phyloP scores from a whole-genome alignment of 495 filamentous ascomycete species.

The Cudoniella acicularis region DNA sequence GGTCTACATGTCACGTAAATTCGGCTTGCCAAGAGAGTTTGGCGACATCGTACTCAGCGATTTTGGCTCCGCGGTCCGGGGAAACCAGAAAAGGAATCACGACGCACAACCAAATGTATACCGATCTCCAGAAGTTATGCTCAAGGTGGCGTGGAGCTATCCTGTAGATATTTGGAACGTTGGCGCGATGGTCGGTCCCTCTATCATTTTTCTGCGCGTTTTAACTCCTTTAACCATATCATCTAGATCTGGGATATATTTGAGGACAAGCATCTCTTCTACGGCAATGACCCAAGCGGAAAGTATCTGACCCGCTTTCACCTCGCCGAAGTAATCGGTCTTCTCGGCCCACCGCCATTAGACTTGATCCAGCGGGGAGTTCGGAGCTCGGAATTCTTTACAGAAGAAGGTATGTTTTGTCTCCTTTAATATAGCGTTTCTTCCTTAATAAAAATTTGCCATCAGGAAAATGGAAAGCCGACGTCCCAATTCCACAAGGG shows the following conservation, averaged over 20 bases:
- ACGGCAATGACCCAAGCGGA: conserved; percentile 38
- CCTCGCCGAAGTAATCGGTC: conserved; percentile 40
- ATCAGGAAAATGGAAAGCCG: conserved; percentile 33
- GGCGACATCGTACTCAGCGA: conserved; percentile 37
- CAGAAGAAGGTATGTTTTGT: conserved; percentile 8
- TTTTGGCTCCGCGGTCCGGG: conserved; percentile 41
- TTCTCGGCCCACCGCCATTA: conserved; percentile 45
- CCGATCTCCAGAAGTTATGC: conserved; percentile 43
- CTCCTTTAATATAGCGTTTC: neutral
- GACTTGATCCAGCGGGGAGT: conserved; percentile 36
- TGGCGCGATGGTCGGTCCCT: conserved; percentile 42
- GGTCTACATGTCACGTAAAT: conserved; percentile 31
- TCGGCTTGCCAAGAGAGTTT: conserved; percentile 21
- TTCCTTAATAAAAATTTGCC: conserved; percentile 11
- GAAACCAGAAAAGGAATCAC: conserved; percentile 22
- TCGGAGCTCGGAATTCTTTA: conserved; percentile 30
- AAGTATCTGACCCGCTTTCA: conserved; percentile 41
- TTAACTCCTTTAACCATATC: conserved; percentile 21
- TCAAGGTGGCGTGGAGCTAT: conserved; percentile 41
- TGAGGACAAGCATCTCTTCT: conserved; percentile 43
- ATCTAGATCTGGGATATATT: conserved; percentile 48
- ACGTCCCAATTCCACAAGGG: conserved; percentile 22
- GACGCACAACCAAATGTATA: neutral
- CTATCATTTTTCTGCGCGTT: conserved; percentile 4
- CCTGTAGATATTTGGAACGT: conserved; percentile 49